Evolutionary conservation across 140 eudicot genomes (phyloP).

Genomic region (Stevia rebaudiana): DNA sequence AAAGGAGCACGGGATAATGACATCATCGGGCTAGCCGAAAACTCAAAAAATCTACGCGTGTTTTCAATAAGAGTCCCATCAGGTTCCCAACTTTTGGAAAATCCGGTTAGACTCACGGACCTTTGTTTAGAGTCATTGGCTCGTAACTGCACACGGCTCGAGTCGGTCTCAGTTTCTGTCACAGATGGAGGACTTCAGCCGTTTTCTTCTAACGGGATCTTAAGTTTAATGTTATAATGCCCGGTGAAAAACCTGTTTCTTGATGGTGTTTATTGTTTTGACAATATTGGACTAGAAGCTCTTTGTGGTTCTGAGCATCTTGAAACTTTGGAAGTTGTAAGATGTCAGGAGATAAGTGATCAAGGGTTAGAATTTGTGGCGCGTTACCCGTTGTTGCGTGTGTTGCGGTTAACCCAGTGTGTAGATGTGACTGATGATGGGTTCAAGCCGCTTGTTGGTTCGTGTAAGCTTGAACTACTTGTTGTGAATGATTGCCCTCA

Average conservation of each 20-base stretch:
- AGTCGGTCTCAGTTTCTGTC: slow-evolving; percentile 49
- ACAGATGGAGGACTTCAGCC: slow-evolving; percentile 67
- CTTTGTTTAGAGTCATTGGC: slow-evolving; percentile 60
- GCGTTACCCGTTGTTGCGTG: slow-evolving; percentile 31
- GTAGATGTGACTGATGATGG: slow-evolving; percentile 70
- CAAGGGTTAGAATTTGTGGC: slow-evolving; percentile 54
- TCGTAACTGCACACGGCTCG: slow-evolving; percentile 47
- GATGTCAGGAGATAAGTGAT: slow-evolving; percentile 73
- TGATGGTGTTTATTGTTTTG: slow-evolving; percentile 53
- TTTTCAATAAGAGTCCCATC: slow-evolving; percentile 75
- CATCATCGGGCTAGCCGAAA: slow-evolving; percentile 47
- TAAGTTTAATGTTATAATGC: slow-evolving; percentile 40
- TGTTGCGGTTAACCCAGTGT: slow-evolving; percentile 60
- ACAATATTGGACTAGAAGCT: slow-evolving; percentile 73
- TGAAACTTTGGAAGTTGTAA: slow-evolving; percentile 51
- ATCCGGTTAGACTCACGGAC: slow-evolving; percentile 62
- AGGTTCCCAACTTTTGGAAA: slow-evolving; percentile 49
- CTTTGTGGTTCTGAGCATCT: slow-evolving; percentile 51
- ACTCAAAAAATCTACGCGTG: slow-evolving; percentile 52
- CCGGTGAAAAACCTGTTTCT: slow-evolving; percentile 55
- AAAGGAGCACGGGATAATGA: slow-evolving; percentile 62
- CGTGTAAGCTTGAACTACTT: slow-evolving; percentile 39
- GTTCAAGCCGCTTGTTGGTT: slow-evolving; percentile 41
- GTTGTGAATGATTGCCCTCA: slow-evolving; percentile 75
- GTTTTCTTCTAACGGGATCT: slow-evolving; percentile 50